phyloP scores from a whole-genome alignment of 768 basidiomycete genomes.

The Hydnomerulius pinastri region DNA sequence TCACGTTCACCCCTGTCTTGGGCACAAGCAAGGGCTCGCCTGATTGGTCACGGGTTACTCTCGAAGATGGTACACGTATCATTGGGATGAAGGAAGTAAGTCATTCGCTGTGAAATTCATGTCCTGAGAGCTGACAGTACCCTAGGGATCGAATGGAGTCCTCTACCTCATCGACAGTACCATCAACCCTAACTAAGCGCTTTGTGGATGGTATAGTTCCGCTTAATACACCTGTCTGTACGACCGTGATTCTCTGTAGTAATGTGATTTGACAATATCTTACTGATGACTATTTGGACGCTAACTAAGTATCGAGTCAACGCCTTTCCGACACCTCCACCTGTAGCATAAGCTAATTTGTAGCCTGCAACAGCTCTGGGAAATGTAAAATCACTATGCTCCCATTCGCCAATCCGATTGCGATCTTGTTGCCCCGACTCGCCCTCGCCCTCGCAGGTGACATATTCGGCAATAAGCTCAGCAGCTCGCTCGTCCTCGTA shows the following conservation, averaged over 20 bases:
- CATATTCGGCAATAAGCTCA: slow-evolving; percentile 32
- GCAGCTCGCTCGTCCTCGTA: slow-evolving; percentile 6
- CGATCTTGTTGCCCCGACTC: slow-evolving; percentile 23
- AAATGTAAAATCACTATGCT: slow-evolving; percentile 28
- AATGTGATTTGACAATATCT: too few species aligned
- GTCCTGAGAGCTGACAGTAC: slow-evolving; percentile 1
- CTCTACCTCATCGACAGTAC: slow-evolving; percentile 46
- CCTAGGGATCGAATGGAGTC: slow-evolving; percentile 45
- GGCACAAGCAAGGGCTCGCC: slow-evolving; percentile 38
- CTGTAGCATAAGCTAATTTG: neutral
- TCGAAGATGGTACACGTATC: slow-evolving; percentile 60
- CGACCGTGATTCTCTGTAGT: neutral
- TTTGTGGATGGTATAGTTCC: neutral
- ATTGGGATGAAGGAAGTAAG: slow-evolving; percentile 62
- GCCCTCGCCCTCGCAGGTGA: slow-evolving; percentile 24
- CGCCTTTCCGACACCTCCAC: too few species aligned
- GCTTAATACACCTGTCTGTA: neutral
- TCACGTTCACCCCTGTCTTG: slow-evolving; percentile 49
- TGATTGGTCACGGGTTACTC: slow-evolving; percentile 59
- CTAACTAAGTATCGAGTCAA: too few species aligned
- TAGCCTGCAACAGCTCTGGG: slow-evolving; percentile 13
- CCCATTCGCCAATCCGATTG: slow-evolving; percentile 30
- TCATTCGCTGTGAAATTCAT: neutral
- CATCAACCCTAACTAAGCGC: slow-evolving; percentile 23
- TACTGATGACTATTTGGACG: too few species aligned